Evolutionary conservation across 805 yeast genomes (phyloP), one percentile per base, ranked within the genome.

Genomic region (Myxozyma monticola): DNA sequence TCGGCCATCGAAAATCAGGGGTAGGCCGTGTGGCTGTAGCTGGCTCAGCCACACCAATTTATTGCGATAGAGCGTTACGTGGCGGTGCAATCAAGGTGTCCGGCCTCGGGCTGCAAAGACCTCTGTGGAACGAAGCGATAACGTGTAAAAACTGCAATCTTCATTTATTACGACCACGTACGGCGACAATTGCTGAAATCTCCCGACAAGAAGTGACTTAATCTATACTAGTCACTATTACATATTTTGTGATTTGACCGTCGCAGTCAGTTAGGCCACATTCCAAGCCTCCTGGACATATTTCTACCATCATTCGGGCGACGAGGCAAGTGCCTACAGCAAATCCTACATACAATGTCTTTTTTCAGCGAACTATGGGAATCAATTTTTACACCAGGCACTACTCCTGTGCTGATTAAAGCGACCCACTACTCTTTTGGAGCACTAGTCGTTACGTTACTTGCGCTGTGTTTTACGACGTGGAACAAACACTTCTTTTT

Each of bases 301-400:
- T 12, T 21, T 21, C 15, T 29, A 10, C 2, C 39, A 14, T 2
- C 24, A n/a, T 15, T 31, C 33, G n/a, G 24, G 15, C 20, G 7
- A 37, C 18, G 18, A n/a, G 24, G 15, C 14, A 25, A 17, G 25
- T 14, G 24, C 40, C 8, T 15, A 6, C n/a, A n/a, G n/a, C n/a
- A n/a, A n/a, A n/a, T 14, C 17, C 6, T 20, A 17, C 21, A 17
- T 39, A 38, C 39, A 22, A 52, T 52, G 57, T 37, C 55, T 29
- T 71, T 72, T 64, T 51, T 85, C 31, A 71, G 69, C 22, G 95
- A 85, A 22, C 75, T 91, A 37, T 90, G 97, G 97, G 83, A 85
- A 48, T 86, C 96, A 12, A 80, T 93, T 24, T 87, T 91, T 69
- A 83, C 88, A 15, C 97, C 98, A 4, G 99, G 99, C 1, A 80